Conservation (phyloP, 768 basidiomycete species). For the Russula dissimulans region DNA sequence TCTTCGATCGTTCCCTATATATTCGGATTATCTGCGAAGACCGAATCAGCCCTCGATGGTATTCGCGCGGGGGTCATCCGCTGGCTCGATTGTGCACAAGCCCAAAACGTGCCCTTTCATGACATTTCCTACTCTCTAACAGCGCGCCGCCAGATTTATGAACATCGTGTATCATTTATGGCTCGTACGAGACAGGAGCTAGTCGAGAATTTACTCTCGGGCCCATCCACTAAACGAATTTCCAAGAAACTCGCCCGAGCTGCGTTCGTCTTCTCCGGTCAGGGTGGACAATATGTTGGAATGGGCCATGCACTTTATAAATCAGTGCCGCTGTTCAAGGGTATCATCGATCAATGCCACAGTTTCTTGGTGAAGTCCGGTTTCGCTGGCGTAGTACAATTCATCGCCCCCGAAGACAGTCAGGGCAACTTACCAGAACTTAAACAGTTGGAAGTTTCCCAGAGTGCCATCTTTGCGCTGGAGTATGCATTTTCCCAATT, state of each 20-base stretch:
- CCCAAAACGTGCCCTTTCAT: constrained; percentile 25
- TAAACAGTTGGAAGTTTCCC: constrained; percentile 39
- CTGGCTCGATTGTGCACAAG: constrained; percentile 34
- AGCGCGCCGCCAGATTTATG: constrained; percentile 50
- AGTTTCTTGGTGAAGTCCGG: constrained; percentile 38
- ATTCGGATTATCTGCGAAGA: constrained; percentile 58
- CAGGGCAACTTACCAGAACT: constrained; percentile 20
- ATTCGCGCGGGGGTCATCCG: constrained; percentile 40
- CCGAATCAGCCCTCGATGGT: constrained; percentile 34
- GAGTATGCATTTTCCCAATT: constrained; percentile 53
- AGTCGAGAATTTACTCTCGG: constrained; percentile 32
- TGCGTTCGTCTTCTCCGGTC: constrained; percentile 67
- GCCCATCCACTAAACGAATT: constrained; percentile 28
- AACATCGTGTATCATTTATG: constrained; percentile 42
- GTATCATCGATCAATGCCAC: constrained; percentile 51
- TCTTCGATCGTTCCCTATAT: constrained; percentile 27
- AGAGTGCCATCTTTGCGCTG: constrained; percentile 49
- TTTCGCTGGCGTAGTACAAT: constrained; percentile 39
- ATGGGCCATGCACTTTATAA: constrained; percentile 55
- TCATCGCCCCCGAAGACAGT: constrained; percentile 26
- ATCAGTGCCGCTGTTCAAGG: constrained; percentile 38
- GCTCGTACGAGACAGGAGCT: constrained; percentile 40
- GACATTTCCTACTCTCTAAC: constrained; percentile 62
- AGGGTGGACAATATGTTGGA: constrained; percentile 56
- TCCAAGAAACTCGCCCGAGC: constrained; percentile 28